Evolutionary conservation across 2,329 filamentous ascomycete species (phyloP).

Genomic region (Hymenoscyphus infarciens): DNA sequence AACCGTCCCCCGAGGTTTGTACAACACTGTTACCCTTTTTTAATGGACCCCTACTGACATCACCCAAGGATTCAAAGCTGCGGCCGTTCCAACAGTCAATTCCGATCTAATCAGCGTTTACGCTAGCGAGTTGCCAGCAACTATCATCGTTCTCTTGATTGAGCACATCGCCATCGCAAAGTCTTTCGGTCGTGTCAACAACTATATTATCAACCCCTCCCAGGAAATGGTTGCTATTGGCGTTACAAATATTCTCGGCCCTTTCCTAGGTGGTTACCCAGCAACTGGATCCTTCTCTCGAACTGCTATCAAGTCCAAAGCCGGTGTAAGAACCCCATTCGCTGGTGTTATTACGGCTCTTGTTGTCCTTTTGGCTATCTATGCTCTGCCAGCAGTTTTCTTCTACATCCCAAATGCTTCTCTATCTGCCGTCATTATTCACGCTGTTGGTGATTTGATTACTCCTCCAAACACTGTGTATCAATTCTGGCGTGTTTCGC

Average conservation of each 20-base stretch:
- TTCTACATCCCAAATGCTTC: slow-evolving; percentile 85
- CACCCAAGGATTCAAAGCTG: slow-evolving; percentile 70
- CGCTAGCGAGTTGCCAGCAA: slow-evolving; percentile 70
- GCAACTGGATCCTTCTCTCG: slow-evolving; percentile 94
- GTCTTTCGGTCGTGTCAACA: slow-evolving; percentile 92
- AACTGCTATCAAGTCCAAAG: slow-evolving; percentile 96
- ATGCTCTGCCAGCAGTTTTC: slow-evolving; percentile 83
- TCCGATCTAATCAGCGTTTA: slow-evolving; percentile 64
- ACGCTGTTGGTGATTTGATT: slow-evolving; percentile 89
- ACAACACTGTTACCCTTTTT: not conserved
- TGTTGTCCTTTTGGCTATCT: slow-evolving; percentile 85
- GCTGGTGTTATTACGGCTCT: slow-evolving; percentile 84
- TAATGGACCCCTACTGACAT: not conserved
- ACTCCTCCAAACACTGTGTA: slow-evolving; percentile 89
- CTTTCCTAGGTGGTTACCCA: slow-evolving; percentile 88
- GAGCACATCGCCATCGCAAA: slow-evolving; percentile 98
- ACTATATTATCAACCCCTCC: slow-evolving; percentile 92
- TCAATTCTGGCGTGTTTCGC: slow-evolving; percentile 92
- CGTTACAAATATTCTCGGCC: slow-evolving; percentile 82
- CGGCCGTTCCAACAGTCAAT: slow-evolving; percentile 68
- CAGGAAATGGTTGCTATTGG: slow-evolving; percentile 96
- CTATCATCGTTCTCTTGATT: slow-evolving; percentile 90
- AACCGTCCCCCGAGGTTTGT: slow-evolving; percentile 68
- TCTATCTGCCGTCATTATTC: slow-evolving; percentile 87
- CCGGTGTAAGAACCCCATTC: slow-evolving; percentile 86